These are phyloP conservation scores for Starmerella etchellsii DNA, from an alignment of 805 yeast species.

Conservation along the genomic window DNA sequence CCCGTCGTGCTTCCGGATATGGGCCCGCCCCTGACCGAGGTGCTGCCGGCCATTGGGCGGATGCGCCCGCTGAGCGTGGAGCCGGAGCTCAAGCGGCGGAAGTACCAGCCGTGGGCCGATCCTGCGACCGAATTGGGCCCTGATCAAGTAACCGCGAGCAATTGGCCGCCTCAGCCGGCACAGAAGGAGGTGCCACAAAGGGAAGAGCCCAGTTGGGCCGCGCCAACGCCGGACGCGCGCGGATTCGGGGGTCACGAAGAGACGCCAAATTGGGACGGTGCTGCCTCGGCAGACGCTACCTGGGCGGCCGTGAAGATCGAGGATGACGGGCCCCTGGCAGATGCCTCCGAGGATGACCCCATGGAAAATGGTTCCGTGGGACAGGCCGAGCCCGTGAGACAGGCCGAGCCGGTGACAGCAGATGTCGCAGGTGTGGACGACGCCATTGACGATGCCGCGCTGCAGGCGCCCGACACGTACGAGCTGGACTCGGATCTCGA, in stretches of 20 bases:
- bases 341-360: background rate
- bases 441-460: background rate
- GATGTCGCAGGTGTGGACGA: background rate
- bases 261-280: background rate
- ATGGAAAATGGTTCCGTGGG: background rate
- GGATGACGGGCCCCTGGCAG: background rate
- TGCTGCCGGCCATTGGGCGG: background rate
- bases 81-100: background rate
- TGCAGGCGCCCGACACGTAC: background rate
- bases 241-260: too few species aligned
- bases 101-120: conserved; percentile 1
- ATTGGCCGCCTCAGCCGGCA: background rate
- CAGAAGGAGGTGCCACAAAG: background rate
- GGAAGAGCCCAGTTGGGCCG: background rate
- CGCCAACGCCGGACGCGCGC: background rate
- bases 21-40: background rate
- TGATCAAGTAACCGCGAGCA: background rate
- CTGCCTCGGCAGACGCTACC: background rate
- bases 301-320: background rate
- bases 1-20: background rate
- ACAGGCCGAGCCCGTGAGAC: background rate
- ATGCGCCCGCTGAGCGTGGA: background rate
- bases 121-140: background rate
- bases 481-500: conserved; percentile 10
- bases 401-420: background rate